Percentiles rank a stretch among this genome's conserved stretches.
phyloP scores from a whole-genome alignment of 306 rosid genomes.

The cucumber (Cucumis sativus) region DNA sequence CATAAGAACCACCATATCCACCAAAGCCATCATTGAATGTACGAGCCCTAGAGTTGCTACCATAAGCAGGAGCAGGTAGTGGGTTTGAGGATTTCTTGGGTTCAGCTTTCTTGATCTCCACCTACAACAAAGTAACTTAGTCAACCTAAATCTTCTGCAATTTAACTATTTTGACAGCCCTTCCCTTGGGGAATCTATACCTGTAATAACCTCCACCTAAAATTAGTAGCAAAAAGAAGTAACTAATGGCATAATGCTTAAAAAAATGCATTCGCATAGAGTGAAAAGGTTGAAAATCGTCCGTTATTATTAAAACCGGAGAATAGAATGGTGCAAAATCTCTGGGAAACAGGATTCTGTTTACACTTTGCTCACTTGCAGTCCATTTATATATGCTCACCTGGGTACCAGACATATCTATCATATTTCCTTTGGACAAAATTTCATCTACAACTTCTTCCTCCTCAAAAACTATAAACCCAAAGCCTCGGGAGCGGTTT shows the following conservation, averaged over 20 bases:
- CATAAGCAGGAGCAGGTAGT: slow-evolving; percentile 68
- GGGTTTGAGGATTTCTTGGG: slow-evolving; percentile 98
- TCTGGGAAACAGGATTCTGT: slow-evolving; percentile 6
- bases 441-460: slow-evolving; percentile 84
- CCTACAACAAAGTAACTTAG: slow-evolving; percentile 96
- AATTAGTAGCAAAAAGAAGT: slow-evolving; percentile 15
- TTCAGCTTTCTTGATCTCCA: slow-evolving; percentile 99
- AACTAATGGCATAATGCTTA: background rate
- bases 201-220: slow-evolving; percentile 32
- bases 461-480: slow-evolving; percentile 72
- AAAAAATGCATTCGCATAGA: background rate
- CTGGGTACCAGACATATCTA: slow-evolving; percentile 91
- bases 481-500: slow-evolving; percentile 83
- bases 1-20: slow-evolving; percentile 75
- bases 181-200: slow-evolving; percentile 26
- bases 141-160: slow-evolving; percentile 62
- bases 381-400: slow-evolving; percentile 47
- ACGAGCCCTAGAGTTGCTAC: slow-evolving; percentile 92
- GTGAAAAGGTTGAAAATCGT: background rate
- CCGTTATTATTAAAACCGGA: background rate
- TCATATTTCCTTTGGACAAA: slow-evolving; percentile 75
- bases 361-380: slow-evolving; percentile 16
- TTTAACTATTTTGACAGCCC: slow-evolving; percentile 24
- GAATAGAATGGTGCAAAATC: slow-evolving; percentile 14
- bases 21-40: slow-evolving; percentile 71